phyloP scores from a whole-genome alignment of 768 basidiomycete species.

The Agrocybe chaxingu region DNA sequence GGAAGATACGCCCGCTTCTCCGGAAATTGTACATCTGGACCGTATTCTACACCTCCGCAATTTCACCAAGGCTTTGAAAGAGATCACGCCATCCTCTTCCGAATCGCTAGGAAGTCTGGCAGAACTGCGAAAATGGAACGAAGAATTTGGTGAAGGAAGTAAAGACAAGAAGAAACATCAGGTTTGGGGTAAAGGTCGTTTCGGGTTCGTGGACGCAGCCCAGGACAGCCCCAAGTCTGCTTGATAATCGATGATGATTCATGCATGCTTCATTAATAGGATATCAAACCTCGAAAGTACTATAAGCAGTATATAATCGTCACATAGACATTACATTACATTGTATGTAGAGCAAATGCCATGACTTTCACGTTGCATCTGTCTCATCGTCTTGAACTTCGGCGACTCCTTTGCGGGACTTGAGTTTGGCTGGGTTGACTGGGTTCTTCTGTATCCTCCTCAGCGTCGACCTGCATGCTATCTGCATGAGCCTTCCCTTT shows the following conservation, averaged over 20 bases:
- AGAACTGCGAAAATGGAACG: slow-evolving; percentile 85
- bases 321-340: background rate
- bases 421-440: slow-evolving; percentile 16
- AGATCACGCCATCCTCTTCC: slow-evolving; percentile 88
- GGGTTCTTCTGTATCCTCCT: slow-evolving; percentile 20
- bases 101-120: slow-evolving; percentile 74
- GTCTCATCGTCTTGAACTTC: slow-evolving; percentile 17
- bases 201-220: slow-evolving; percentile 71
- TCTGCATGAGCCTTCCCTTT: slow-evolving; percentile 19
- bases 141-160: slow-evolving; percentile 88
- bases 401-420: slow-evolving; percentile 21
- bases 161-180: slow-evolving; percentile 61
- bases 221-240: slow-evolving; percentile 33
- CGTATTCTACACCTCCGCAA: slow-evolving; percentile 28
- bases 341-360: background rate
- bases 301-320: slow-evolving; percentile 4
- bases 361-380: background rate
- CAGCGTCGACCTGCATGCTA: slow-evolving; percentile 42
- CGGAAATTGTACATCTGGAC: slow-evolving; percentile 3
- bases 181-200: slow-evolving; percentile 85
- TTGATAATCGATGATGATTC: slow-evolving; percentile 19
- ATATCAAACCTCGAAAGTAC: slow-evolving; percentile 5
- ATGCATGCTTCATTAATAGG: slow-evolving; percentile 2
- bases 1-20: background rate
- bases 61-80: slow-evolving; percentile 80